Conservation (phyloP, 2,329 filamentous ascomycete species). For the Phialocephala sp. region DNA sequence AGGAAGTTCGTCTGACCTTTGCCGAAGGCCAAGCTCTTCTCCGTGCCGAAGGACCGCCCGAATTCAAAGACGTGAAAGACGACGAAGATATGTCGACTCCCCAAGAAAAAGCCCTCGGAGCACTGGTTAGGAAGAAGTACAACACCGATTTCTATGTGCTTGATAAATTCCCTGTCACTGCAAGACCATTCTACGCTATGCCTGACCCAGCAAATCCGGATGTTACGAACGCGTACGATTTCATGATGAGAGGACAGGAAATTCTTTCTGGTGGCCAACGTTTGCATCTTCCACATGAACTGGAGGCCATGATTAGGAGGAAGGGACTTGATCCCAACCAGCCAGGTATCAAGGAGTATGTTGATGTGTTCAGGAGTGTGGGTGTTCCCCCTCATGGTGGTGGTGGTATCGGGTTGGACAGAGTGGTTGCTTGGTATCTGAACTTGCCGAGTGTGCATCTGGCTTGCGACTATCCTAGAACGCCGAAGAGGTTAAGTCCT, state of each 20-base stretch:
- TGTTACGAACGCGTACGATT: slow-evolving; percentile 75
- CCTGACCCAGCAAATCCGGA: slow-evolving; percentile 70
- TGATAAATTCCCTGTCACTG: slow-evolving; percentile 91
- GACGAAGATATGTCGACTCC: slow-evolving; percentile 82
- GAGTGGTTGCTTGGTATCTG: slow-evolving; percentile 74
- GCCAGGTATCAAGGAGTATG: slow-evolving; percentile 84
- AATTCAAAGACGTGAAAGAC: slow-evolving; percentile 71
- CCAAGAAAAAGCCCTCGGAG: slow-evolving; percentile 88
- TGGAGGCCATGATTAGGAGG: slow-evolving; percentile 77
- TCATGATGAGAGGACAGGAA: slow-evolving; percentile 92
- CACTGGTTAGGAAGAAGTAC: slow-evolving; percentile 85
- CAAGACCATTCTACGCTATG: slow-evolving; percentile 92
- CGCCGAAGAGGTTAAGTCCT: slow-evolving; percentile 63
- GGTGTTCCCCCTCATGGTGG: slow-evolving; percentile 91
- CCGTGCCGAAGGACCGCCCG: slow-evolving; percentile 72
- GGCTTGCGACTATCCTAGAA: slow-evolving; percentile 62
- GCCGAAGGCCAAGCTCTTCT: slow-evolving; percentile 79
- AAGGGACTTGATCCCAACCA: slow-evolving; percentile 81
- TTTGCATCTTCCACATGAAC: slow-evolving; percentile 78
- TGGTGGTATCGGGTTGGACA: slow-evolving; percentile 87
- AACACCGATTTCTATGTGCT: slow-evolving; percentile 95
- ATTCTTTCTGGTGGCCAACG: slow-evolving; percentile 91
- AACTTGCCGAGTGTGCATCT: slow-evolving; percentile 64
- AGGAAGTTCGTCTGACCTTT: slow-evolving; percentile 79
- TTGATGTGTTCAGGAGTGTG: slow-evolving; percentile 79